These are phyloP conservation scores for Wickerhamiella occidentalis DNA, from an alignment of 805 yeast genomes.

Conservation along the genomic window DNA sequence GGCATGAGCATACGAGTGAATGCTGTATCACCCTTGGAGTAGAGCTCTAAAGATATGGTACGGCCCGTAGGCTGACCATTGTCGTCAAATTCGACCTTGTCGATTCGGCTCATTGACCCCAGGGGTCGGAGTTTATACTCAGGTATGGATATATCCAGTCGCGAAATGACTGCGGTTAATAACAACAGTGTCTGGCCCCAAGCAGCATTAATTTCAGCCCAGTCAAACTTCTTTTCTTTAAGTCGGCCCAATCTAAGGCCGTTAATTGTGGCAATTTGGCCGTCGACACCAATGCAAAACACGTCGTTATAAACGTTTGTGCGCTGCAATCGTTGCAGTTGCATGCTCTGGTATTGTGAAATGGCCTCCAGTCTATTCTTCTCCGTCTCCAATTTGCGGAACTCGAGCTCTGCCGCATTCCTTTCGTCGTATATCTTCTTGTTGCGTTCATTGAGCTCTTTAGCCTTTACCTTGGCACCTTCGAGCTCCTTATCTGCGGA, in stretches of 20 bases:
- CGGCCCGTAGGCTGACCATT: conserved; percentile 27
- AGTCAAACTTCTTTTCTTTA: conserved; percentile 51
- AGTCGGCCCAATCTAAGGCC: conserved; percentile 69
- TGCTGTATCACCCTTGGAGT: conserved; percentile 61
- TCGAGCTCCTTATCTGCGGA: conserved; percentile 32
- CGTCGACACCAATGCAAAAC: conserved; percentile 73
- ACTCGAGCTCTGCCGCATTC: conserved; percentile 46
- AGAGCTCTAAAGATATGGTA: conserved; percentile 40
- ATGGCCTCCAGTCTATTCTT: conserved; percentile 52
- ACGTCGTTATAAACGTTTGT: conserved; percentile 75
- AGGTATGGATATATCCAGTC: conserved; percentile 42
- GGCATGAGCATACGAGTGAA: conserved; percentile 60
- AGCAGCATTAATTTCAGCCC: conserved; percentile 89
- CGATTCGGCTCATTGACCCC: conserved; percentile 74
- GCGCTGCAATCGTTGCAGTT: conserved; percentile 56
- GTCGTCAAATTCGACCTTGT: conserved; percentile 37
- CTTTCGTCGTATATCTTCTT: conserved; percentile 35
- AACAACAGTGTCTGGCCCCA: conserved; percentile 71
- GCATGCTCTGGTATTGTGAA: conserved; percentile 48
- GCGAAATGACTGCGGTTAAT: conserved; percentile 48
- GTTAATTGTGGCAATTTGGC: conserved; percentile 77
- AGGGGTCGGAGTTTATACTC: conserved; percentile 62
- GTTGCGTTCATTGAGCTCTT: conserved; percentile 33
- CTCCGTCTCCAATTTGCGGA: conserved; percentile 40
- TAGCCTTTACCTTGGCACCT: conserved; percentile 30